phyloP scores from a whole-genome alignment of 2,329 filamentous ascomycete species.

The Calycina herbarum region DNA sequence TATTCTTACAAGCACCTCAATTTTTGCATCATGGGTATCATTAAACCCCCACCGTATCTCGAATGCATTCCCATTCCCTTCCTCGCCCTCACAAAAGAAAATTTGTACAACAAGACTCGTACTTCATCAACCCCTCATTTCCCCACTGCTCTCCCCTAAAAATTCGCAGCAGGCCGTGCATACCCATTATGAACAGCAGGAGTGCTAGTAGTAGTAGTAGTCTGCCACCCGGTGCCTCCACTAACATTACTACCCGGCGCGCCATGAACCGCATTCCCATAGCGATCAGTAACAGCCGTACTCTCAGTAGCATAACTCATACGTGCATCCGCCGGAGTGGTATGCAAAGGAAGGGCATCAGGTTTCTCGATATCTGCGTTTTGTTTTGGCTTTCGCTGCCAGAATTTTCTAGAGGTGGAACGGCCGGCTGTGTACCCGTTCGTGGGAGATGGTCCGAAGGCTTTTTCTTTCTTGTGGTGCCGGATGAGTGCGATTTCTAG shows the following conservation, averaged over 20 bases:
- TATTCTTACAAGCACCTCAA: too few relatives aligned
- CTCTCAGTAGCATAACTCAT: slow-evolving; percentile 31
- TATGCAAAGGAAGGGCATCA: slow-evolving; percentile 42
- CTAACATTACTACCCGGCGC: background rate
- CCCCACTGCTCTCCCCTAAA: background rate
- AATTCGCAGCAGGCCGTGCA: background rate
- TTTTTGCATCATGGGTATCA: too few relatives aligned
- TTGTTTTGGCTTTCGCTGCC: slow-evolving; percentile 31
- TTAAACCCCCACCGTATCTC: too few relatives aligned
- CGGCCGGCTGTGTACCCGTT: slow-evolving; percentile 67
- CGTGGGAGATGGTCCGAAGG: slow-evolving; percentile 63
- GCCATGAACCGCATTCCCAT: background rate
- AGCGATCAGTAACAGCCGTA: slow-evolving; percentile 27
- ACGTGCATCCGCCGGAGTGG: slow-evolving; percentile 41
- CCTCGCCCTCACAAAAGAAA: too few relatives aligned
- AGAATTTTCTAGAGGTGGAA: slow-evolving; percentile 43
- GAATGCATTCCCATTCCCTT: too few relatives aligned
- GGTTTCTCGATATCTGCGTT: slow-evolving; percentile 24
- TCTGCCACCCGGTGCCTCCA: background rate
- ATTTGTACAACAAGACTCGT: too few relatives aligned
- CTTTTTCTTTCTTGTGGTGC: slow-evolving; percentile 73
- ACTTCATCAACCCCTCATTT: too few relatives aligned
- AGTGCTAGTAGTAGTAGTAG: background rate
- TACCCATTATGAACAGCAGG: background rate
- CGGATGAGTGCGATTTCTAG: slow-evolving; percentile 68